A percentile compares a stretch with the other conserved stretches of the same genome.
Conservation (phyloP, 805 yeast species). For the Ogataea naganishii region DNA sequence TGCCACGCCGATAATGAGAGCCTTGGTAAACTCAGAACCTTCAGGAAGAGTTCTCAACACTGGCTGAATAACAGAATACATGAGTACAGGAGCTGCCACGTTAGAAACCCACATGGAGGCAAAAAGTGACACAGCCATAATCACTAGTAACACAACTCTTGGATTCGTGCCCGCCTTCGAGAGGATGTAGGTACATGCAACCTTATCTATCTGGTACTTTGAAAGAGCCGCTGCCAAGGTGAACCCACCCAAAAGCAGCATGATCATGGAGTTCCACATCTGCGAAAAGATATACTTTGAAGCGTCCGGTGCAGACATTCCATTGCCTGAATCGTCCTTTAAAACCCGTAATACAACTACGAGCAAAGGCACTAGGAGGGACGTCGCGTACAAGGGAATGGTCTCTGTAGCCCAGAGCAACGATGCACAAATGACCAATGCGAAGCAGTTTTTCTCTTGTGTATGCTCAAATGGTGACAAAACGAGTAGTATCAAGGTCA, state of each 20-base stretch:
- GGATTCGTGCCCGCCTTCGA: conserved; percentile 85
- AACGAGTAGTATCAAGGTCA: conserved; percentile 41
- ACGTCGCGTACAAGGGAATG: conserved; percentile 84
- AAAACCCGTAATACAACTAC: conserved; percentile 66
- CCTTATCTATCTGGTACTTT: conserved; percentile 82
- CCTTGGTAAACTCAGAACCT: conserved; percentile 68
- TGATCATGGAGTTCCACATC: conserved; percentile 94
- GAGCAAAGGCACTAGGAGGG: conserved; percentile 73
- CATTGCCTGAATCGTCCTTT: conserved; percentile 41
- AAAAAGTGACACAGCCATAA: conserved; percentile 81
- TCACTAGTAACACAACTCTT: conserved; percentile 60
- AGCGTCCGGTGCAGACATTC: conserved; percentile 60
- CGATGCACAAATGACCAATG: conserved; percentile 73
- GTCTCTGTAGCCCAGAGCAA: conserved; percentile 94
- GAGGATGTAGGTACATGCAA: conserved; percentile 73
- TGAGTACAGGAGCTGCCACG: conserved; percentile 94
- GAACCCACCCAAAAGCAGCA: conserved; percentile 88
- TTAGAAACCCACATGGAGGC: conserved; percentile 94
- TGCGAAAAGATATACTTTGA: conserved; percentile 70
- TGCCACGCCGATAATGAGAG: conserved; percentile 85
- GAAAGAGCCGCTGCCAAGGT: conserved; percentile 92
- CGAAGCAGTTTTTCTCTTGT: conserved; percentile 73
- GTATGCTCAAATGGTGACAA: conserved; percentile 52
- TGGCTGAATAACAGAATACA: conserved; percentile 88
- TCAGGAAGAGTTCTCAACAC: conserved; percentile 76